Evolutionary conservation across 108 stramenopile genomes (phyloP), one percentile per base, ranked within the genome.

Genomic region (Licmophora abbreviata): DNA sequence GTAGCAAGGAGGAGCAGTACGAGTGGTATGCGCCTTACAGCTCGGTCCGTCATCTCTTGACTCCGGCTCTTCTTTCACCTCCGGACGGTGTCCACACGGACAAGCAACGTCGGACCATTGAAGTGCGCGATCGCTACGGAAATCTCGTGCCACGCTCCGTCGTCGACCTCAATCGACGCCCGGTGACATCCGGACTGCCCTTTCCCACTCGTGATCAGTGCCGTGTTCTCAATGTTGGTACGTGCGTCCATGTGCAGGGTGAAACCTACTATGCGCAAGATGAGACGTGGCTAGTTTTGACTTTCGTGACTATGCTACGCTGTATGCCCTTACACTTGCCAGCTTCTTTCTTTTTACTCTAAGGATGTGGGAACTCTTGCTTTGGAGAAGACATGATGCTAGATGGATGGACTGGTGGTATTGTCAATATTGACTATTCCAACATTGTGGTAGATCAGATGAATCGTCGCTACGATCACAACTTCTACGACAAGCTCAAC

Each of bases 341-440:
- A n/a, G n/a, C n/a, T n/a, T n/a, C n/a, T n/a, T n/a, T n/a, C n/a
- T n/a, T n/a, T n/a, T n/a, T n/a, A n/a, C n/a, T n/a, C n/a, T n/a
- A 66, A 8, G n/a, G n/a, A n/a, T 65, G 64, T 48, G 74, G 85
- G 20, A 85, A 81, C 40, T 71, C 69, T 22, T 48, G 61, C 8
- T 71, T 91, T 31, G 73, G 65, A 11, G 78, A 79, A 34, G 64
- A 75, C 37, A 79, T 91, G 80, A n/a, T 68, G 15, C 24, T 44
- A 15, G 73, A 71, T 61, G 85, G 85, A 12, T 91, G 74, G 69
- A 60, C 26, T 7, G 74, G 82, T 41, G 55, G 32, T 0, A 76
- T 88, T 46, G 69, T 67, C 2, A 76, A 75, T 35, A 53, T 86
- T 10, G 89, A 91, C 53, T 86, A 77, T 55, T 91, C 89, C 4